phyloP scores from a whole-genome alignment of 805 yeast species.

The Debaryomyces hansenii region DNA sequence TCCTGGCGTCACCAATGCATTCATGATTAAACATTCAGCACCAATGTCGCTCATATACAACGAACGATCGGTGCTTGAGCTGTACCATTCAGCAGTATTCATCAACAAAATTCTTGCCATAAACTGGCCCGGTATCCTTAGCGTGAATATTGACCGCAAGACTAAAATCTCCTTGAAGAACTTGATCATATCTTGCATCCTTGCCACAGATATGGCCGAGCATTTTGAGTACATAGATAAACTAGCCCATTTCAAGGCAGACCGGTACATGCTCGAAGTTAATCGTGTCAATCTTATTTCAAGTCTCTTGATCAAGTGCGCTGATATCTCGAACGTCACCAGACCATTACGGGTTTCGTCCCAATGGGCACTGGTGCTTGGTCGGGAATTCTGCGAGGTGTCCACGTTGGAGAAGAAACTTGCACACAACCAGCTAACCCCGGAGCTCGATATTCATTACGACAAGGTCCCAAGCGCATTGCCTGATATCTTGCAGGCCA shows the following conservation, averaged over 20 bases:
- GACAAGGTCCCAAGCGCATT: conserved; percentile 38
- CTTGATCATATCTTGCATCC: conserved; percentile 36
- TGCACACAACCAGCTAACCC: not conserved
- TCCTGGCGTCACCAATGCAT: conserved; percentile 89
- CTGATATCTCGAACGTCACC: conserved; percentile 92
- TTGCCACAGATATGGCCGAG: conserved; percentile 86
- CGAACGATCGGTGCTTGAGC: conserved; percentile 74
- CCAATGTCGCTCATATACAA: conserved; percentile 65
- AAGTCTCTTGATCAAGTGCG: conserved; percentile 81
- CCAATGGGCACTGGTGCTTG: conserved; percentile 83
- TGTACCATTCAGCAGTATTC: conserved; percentile 74
- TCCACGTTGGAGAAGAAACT: conserved; percentile 46
- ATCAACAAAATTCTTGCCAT: conserved; percentile 34
- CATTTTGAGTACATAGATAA: conserved; percentile 71
- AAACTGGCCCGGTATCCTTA: conserved; percentile 36
- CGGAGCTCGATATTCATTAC: conserved; percentile 18
- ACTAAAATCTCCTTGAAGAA: conserved; percentile 19
- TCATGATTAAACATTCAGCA: conserved; percentile 57
- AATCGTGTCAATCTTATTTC: conserved; percentile 47
- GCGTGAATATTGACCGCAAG: conserved; percentile 9
- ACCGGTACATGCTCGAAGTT: conserved; percentile 9
- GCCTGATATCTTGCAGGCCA: conserved; percentile 44
- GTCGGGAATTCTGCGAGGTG: conserved; percentile 75
- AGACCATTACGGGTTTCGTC: conserved; percentile 73
- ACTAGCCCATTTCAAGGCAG: conserved; percentile 35